A percentile compares a stretch with the other conserved stretches of the same genome.
These are phyloP conservation scores for Eucalyptus erythrocorys DNA, from an alignment of 345 rosid genomes.

Conservation along the genomic window DNA sequence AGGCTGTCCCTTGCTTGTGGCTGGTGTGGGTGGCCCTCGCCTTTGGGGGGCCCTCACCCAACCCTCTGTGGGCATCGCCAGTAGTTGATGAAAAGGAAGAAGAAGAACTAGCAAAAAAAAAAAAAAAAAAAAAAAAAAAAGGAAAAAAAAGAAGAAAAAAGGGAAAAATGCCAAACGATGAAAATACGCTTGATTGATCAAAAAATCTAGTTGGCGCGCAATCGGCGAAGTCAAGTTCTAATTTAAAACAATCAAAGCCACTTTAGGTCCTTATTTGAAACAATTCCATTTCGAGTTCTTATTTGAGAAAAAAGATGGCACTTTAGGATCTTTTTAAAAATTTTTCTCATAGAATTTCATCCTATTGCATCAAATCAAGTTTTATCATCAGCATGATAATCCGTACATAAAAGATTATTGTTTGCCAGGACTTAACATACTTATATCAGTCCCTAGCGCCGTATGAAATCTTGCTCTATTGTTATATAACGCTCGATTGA, in stretches of 20 bases:
- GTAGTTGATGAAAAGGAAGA: too few relatives aligned
- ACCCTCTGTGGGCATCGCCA: fast-evolving
- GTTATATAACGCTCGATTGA: not conserved
- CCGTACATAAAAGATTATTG: not conserved
- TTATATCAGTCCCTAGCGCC: too few relatives aligned
- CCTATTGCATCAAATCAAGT: not conserved
- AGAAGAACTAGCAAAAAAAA: too few relatives aligned
- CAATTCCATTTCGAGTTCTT: fast-evolving
- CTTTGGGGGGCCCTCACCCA: too few relatives aligned
- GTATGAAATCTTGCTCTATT: too few relatives aligned
- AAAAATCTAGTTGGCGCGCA: fast-evolving
- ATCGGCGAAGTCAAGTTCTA: fast-evolving
- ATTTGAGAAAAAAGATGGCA: too few relatives aligned
- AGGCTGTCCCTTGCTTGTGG: too few relatives aligned
- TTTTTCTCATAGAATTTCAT: too few relatives aligned
- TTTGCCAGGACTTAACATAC: too few relatives aligned
- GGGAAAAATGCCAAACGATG: fast-evolving
- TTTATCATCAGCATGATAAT: not conserved
- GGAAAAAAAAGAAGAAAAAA: too few relatives aligned
- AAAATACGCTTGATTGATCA: fast-evolving
- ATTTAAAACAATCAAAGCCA: too few relatives aligned
- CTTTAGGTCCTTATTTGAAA: fast-evolving
- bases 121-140: too few relatives aligned
- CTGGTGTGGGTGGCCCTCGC: fast-evolving
- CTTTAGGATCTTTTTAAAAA: fast-evolving